A percentile compares a stretch with the other conserved stretches of the same genome.
phyloP scores from a whole-genome alignment of 2,329 filamentous ascomycete genomes.

The Talaromyces islandicus region DNA sequence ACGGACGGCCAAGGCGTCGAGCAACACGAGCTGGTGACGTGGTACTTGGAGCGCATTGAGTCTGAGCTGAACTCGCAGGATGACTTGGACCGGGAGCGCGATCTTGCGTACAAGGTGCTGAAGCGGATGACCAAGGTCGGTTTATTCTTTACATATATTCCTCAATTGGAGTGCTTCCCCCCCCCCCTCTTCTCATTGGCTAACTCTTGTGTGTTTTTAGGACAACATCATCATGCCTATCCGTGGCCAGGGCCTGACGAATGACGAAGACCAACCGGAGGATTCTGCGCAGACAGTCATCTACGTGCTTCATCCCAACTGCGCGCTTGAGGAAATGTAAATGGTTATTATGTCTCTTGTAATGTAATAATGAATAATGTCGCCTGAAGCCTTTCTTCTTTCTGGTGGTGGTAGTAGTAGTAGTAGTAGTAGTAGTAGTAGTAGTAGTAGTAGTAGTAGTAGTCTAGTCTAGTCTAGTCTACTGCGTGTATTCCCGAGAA shows the following conservation, averaged over 20 bases:
- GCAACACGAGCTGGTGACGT: slow-evolving; percentile 71
- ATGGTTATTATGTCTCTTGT: neutral
- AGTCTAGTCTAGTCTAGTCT: neutral
- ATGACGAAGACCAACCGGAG: slow-evolving; percentile 56
- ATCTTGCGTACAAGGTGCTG: slow-evolving; percentile 74
- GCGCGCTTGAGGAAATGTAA: slow-evolving; percentile 61
- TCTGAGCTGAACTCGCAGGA: slow-evolving; percentile 74
- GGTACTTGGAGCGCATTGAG: slow-evolving; percentile 92
- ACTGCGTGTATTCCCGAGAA: neutral
- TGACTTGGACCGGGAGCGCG: slow-evolving; percentile 69
- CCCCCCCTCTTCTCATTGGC: neutral
- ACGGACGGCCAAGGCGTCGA: slow-evolving; percentile 74
- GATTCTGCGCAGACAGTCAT: slow-evolving; percentile 51
- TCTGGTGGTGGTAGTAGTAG: neutral
- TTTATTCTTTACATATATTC: slow-evolving; percentile 14
- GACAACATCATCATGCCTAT: slow-evolving; percentile 57
- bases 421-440: neutral
- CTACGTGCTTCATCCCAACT: slow-evolving; percentile 93
- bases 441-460: neutral
- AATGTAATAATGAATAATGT: neutral
- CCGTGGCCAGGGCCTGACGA: slow-evolving; percentile 81
- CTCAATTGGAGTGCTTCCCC: neutral
- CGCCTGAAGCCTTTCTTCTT: neutral
- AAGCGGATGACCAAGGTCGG: slow-evolving; percentile 93
- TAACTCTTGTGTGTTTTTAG: slow-evolving; percentile 25